Evolutionary conservation across 148 eudicot genomes (phyloP).

Genomic region (Nepenthes gracilis): DNA sequence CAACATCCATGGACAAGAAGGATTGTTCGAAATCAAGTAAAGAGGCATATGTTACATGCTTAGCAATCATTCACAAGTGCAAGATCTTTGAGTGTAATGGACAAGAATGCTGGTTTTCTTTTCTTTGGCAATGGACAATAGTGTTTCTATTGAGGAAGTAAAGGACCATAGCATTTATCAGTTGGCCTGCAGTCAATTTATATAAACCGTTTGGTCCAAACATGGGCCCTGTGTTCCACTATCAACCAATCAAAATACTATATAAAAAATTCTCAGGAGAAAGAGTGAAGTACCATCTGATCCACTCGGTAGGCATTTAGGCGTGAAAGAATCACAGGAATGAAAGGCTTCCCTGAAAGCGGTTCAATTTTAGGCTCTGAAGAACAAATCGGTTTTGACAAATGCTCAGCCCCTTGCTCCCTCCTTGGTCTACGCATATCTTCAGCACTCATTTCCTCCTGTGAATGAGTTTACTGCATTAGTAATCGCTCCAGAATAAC

Average conservation of each 20-base stretch:
- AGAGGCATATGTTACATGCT: too few species aligned
- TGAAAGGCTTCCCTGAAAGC: slow-evolving; percentile 16
- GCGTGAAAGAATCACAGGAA: slow-evolving; percentile 3
- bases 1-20: too few species aligned
- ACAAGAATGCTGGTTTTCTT: too few species aligned
- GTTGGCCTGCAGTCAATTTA: too few species aligned
- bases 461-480: not conserved
- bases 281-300: slow-evolving; percentile 10
- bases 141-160: too few species aligned
- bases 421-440: not conserved
- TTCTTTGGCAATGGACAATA: too few species aligned
- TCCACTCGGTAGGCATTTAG: slow-evolving; percentile 1
- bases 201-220: not conserved
- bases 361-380: slow-evolving; percentile 13
- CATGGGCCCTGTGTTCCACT: not conserved
- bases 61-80: too few species aligned
- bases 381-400: not conserved
- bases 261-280: not conserved
- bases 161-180: too few species aligned
- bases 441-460: not conserved
- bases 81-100: too few species aligned
- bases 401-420: not conserved
- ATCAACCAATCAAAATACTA: not conserved
- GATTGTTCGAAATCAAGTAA: too few species aligned
- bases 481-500: too few species aligned